Percentiles rank a stretch among this genome's conserved stretches.
These are phyloP conservation scores for Zychaea mexicana DNA, from an alignment of 371 early-diverging fungal species.

Conservation along the genomic window DNA sequence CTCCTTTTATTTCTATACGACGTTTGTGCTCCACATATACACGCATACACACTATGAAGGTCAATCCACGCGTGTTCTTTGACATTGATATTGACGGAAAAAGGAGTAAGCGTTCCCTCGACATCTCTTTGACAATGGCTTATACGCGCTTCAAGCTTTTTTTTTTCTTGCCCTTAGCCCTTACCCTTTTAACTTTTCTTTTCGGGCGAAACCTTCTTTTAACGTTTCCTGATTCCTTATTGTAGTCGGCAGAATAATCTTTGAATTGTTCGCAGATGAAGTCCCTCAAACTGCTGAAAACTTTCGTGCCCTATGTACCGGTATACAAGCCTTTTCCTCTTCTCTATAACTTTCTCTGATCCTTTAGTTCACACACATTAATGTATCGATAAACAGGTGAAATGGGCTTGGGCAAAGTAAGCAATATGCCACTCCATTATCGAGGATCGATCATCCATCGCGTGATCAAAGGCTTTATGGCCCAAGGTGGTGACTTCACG, in stretches of 20 bases:
- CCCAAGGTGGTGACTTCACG: constrained; percentile 79
- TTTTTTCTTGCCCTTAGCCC: background rate
- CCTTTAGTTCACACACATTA: background rate
- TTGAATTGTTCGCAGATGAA: constrained; percentile 93
- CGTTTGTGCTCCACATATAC: background rate
- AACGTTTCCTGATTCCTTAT: background rate
- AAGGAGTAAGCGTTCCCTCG: constrained; percentile 32
- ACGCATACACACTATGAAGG: constrained; percentile 28
- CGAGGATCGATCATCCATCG: constrained; percentile 70
- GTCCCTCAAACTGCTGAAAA: constrained; percentile 98
- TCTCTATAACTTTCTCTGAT: background rate
- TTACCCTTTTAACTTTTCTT: background rate
- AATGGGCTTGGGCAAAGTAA: constrained; percentile 73
- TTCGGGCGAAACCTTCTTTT: too few species aligned
- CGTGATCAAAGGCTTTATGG: constrained; percentile 83
- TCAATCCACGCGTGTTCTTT: constrained; percentile 69
- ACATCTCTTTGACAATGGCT: too few species aligned
- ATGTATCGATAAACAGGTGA: constrained; percentile 45
- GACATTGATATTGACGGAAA: constrained; percentile 71
- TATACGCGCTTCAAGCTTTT: background rate
- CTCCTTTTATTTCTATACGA: background rate
- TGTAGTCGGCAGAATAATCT: constrained; percentile 81
- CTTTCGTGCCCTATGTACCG: constrained; percentile 87
- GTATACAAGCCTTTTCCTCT: constrained; percentile 20
- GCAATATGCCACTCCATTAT: constrained; percentile 65